These are phyloP conservation scores for Trifolium fragiferum DNA, from an alignment of 306 rosid genomes.

Conservation along the genomic window DNA sequence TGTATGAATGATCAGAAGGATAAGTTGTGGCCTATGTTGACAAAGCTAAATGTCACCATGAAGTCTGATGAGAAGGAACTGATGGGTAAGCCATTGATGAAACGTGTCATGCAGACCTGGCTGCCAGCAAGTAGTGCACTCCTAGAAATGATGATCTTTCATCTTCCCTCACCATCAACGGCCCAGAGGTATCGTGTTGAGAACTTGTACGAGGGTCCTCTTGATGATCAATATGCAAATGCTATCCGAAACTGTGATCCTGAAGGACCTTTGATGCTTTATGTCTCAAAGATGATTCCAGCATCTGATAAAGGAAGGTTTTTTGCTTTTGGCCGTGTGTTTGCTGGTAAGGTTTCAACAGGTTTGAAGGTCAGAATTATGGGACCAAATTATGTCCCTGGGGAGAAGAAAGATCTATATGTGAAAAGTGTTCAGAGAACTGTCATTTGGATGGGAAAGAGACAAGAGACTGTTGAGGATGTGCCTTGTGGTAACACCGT, in stretches of 20 bases:
- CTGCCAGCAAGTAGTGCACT: constrained; percentile 82
- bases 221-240: constrained; percentile 78
- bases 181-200: constrained; percentile 97
- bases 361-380: constrained; percentile 95
- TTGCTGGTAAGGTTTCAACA: constrained; percentile 80
- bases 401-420: constrained; percentile 86
- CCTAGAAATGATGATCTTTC: constrained; percentile 93
- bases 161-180: constrained; percentile 76
- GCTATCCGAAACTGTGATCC: constrained; percentile 91
- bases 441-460: constrained; percentile 99
- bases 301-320: constrained; percentile 97
- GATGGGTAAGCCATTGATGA: constrained; percentile 86
- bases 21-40: constrained; percentile 93
- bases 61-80: constrained; percentile 84
- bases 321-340: constrained; percentile 93
- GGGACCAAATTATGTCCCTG: constrained; percentile 95
- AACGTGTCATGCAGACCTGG: constrained; percentile 98
- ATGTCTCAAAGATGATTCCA: constrained; percentile 96
- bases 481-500: constrained; percentile 97
- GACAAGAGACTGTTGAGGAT: constrained; percentile 89
- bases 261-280: constrained; percentile 93
- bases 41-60: constrained; percentile 74
- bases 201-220: constrained; percentile 95
- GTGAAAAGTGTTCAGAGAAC: constrained; percentile 90
- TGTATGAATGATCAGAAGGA: constrained; percentile 99